phyloP scores from a whole-genome alignment of 2,329 filamentous ascomycete species.

The Cadophora luteo-olivacea region DNA sequence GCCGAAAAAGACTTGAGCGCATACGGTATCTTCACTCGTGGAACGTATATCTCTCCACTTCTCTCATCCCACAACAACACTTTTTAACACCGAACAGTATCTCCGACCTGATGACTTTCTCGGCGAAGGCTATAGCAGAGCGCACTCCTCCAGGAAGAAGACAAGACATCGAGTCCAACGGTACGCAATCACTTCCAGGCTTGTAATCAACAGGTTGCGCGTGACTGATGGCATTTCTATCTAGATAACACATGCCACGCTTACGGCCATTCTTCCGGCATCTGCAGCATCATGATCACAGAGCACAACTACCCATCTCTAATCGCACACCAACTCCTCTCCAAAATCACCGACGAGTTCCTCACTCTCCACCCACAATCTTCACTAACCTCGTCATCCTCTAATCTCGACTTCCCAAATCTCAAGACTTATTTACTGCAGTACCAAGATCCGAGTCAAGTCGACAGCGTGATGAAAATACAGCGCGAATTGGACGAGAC shows the following conservation, averaged over 20 bases:
- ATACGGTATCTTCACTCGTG: slow-evolving; percentile 81
- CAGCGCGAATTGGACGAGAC: slow-evolving; percentile 97
- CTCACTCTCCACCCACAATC: slow-evolving; percentile 75
- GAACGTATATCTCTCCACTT: slow-evolving; percentile 57
- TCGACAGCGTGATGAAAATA: slow-evolving; percentile 93
- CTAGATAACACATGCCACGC: slow-evolving; percentile 77
- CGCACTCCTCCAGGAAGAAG: slow-evolving; percentile 78
- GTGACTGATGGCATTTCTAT: not conserved
- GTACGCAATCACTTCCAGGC: slow-evolving; percentile 50
- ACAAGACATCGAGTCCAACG: slow-evolving; percentile 85
- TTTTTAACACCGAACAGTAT: slow-evolving; percentile 44
- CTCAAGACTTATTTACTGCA: slow-evolving; percentile 79
- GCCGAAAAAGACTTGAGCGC: slow-evolving; percentile 78
- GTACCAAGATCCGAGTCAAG: slow-evolving; percentile 75
- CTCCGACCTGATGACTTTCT: slow-evolving; percentile 79
- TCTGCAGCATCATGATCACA: slow-evolving; percentile 79
- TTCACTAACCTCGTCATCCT: slow-evolving; percentile 53
- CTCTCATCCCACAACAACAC: not conserved
- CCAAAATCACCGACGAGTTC: slow-evolving; percentile 89
- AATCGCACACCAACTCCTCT: slow-evolving; percentile 85
- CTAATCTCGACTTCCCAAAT: slow-evolving; percentile 69
- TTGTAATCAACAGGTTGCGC: too few relatives aligned
- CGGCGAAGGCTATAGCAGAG: slow-evolving; percentile 89
- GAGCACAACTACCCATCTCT: slow-evolving; percentile 78
- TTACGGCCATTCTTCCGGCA: slow-evolving; percentile 75